Evolutionary conservation across 192 early-diverging fungal genomes (phyloP).

Genomic region (Mortierella alpina): DNA sequence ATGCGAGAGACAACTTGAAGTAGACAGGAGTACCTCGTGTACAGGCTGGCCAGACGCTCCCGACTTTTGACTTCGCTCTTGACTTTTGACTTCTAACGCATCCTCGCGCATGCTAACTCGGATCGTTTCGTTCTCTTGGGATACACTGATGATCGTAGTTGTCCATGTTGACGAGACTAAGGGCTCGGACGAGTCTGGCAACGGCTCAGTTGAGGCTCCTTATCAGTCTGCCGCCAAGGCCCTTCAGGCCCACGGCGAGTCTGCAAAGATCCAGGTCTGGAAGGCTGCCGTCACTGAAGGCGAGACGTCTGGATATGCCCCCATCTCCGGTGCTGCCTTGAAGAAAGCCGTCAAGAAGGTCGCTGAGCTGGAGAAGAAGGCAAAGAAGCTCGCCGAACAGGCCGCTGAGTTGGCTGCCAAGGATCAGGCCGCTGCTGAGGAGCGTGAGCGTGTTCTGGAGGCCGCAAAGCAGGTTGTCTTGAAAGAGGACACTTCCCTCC

Average conservation of each 20-base stretch:
- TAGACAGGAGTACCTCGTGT: background rate
- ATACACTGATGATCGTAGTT: slow-evolving; percentile 5
- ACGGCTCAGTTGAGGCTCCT: slow-evolving; percentile 79
- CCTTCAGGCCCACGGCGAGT: slow-evolving; percentile 65
- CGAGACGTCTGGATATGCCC: slow-evolving; percentile 71
- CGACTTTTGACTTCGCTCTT: background rate
- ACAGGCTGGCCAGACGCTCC: background rate
- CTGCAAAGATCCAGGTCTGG: slow-evolving; percentile 71
- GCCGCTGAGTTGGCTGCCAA: slow-evolving; percentile 72
- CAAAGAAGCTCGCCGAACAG: slow-evolving; percentile 86
- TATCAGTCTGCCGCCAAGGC: slow-evolving; percentile 83
- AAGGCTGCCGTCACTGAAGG: slow-evolving; percentile 67
- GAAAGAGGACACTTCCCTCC: slow-evolving; percentile 76
- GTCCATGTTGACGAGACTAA: slow-evolving; percentile 84
- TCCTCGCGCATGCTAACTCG: background rate
- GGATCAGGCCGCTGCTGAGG: slow-evolving; percentile 76
- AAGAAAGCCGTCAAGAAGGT: slow-evolving; percentile 91
- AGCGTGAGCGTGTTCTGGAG: slow-evolving; percentile 82
- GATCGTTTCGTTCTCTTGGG: background rate
- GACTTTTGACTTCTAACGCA: background rate
- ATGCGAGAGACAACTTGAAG: background rate
- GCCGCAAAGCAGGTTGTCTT: slow-evolving; percentile 88
- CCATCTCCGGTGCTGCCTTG: slow-evolving; percentile 87
- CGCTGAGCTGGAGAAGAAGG: slow-evolving; percentile 75
- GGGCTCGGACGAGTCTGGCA: slow-evolving; percentile 85